A percentile compares a stretch with the other conserved stretches of the same genome.
phyloP scores from a whole-genome alignment of 192 early-diverging fungal species.

The Entomortierella beljakovae region DNA sequence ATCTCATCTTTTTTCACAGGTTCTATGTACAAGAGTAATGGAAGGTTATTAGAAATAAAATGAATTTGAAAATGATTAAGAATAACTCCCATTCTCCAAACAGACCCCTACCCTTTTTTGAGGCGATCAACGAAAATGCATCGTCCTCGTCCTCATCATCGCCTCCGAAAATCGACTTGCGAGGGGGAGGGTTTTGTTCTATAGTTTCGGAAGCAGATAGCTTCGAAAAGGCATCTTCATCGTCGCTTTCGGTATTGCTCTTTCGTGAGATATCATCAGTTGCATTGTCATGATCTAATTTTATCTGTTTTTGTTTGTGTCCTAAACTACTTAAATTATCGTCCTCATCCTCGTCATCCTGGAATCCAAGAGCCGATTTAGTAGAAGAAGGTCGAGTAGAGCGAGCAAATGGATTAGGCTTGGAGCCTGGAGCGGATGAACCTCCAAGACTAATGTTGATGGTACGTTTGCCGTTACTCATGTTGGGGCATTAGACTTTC shows the following conservation, averaged over 20 bases:
- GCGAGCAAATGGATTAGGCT: slow-evolving; percentile 34
- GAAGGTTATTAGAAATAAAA: not conserved
- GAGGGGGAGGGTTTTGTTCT: slow-evolving; percentile 16
- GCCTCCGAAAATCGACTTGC: slow-evolving; percentile 38
- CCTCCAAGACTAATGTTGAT: slow-evolving; percentile 40
- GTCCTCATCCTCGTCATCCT: slow-evolving; percentile 23
- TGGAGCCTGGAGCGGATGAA: slow-evolving; percentile 4
- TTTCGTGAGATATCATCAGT: not conserved
- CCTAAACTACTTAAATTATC: not conserved
- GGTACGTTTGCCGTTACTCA: slow-evolving; percentile 43
- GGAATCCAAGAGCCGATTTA: slow-evolving; percentile 35
- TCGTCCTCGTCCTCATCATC: slow-evolving; percentile 55
- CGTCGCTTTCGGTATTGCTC: slow-evolving; percentile 27
- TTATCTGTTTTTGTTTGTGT: slow-evolving; percentile 34
- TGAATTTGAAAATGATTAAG: not conserved
- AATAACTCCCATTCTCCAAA: not conserved
- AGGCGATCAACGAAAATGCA: slow-evolving; percentile 12
- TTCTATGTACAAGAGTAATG: not conserved
- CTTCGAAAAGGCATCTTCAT: slow-evolving; percentile 30
- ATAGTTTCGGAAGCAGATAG: not conserved
- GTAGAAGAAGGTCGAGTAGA: slow-evolving; percentile 1
- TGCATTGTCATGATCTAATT: slow-evolving; percentile 20
- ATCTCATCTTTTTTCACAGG: slow-evolving; percentile 33
- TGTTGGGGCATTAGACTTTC: slow-evolving; percentile 10
- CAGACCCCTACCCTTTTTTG: slow-evolving; percentile 29